Conservation (phyloP, 1,139 yeast genomes). For the Saccharomyces hybrid region DNA sequence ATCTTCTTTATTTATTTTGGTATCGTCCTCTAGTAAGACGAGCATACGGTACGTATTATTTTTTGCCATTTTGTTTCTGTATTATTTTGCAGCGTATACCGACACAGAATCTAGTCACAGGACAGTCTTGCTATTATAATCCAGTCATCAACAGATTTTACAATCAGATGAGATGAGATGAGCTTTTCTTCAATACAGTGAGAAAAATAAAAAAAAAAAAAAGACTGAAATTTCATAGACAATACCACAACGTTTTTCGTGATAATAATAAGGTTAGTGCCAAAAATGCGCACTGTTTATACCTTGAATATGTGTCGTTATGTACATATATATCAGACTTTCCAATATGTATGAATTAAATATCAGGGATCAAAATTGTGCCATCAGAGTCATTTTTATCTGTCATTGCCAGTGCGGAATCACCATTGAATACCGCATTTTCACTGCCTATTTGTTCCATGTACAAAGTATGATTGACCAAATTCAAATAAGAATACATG, state of each 20-base stretch:
- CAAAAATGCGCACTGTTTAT: background rate
- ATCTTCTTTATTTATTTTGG: slow-evolving; percentile 3
- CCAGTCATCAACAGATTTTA: background rate
- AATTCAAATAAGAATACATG: slow-evolving; percentile 93
- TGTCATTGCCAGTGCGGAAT: background rate
- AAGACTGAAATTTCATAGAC: too few species aligned
- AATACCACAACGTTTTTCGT: background rate
- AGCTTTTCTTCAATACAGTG: background rate
- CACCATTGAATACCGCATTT: background rate
- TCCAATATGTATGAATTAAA: background rate
- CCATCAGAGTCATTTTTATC: slow-evolving; percentile 2
- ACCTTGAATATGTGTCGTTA: background rate
- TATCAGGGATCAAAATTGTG: slow-evolving; percentile 4
- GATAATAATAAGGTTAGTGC: background rate
- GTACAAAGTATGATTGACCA: slow-evolving; percentile 83
- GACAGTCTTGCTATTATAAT: too few species aligned
- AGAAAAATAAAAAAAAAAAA: background rate
- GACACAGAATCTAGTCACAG: background rate
- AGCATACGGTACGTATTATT: slow-evolving; percentile 21
- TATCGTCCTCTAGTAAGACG: slow-evolving; percentile 18
- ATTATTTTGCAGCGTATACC: background rate
- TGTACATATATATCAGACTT: background rate
- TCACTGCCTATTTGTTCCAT: slow-evolving; percentile 42
- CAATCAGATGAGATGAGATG: background rate
- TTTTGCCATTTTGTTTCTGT: background rate